Evolutionary conservation across 768 basidiomycete genomes (phyloP), one percentile per base, ranked within the genome.

Genomic region (Holtermannia corniformis): DNA sequence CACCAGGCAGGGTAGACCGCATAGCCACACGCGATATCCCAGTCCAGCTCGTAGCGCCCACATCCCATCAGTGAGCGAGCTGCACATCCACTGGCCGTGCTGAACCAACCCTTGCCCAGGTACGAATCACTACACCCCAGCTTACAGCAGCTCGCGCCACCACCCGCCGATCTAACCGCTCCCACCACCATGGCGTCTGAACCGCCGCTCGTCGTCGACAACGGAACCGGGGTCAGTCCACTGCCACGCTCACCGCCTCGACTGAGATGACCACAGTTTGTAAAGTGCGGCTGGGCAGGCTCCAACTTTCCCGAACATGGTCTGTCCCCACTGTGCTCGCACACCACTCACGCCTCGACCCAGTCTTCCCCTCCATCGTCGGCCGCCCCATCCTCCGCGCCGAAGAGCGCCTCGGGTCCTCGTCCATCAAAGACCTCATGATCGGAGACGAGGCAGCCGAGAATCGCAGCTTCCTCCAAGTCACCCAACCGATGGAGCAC

Each of bases 401-500:
- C 5, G 93, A 97, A 74, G 93, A 97, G 75, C 86, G 93, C 52
- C 82, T 91, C 26, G 86, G 88, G 37, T 78, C 82, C 41, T 78
- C 85, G 11, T 74, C 83, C 60, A 96, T 97, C 79, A 88, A 87
- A 69, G 93, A 99, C 73, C 86, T 96, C 76, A 95, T 97, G 90
- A 77, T 96, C 72, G 95, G 95, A 57, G 93, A 97, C 77, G 88
- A 95, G 71, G 95, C 95, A 22, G 87, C 87, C 13, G 80, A 84
- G 73, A 85, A 89, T 73, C 85, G 95, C 45, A 92, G 87, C 70
- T 96, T 86, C 76, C 83, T 99, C 40, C 92, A 97, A 75, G 80
- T 99, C 28, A 88, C 91, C 0, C 95, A 97, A 66, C 95, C 95
- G 1, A 90, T 99, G 87, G 95, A 99, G 71, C 95, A 99, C 72